These are phyloP conservation scores for Agapanthus africanus DNA, from an alignment of 106 monocot species.

Conservation along the genomic window DNA sequence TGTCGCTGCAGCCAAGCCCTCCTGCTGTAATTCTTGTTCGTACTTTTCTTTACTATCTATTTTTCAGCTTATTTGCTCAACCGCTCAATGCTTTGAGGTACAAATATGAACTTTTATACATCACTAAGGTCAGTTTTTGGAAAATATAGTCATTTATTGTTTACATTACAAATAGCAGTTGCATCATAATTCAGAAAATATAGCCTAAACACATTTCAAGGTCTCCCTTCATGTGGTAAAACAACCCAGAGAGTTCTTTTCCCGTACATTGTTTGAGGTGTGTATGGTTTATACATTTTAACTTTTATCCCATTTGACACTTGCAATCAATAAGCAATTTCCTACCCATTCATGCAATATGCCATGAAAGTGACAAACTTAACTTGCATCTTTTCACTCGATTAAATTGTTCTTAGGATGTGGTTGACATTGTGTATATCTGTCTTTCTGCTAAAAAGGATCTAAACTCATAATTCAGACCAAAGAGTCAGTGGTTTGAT, in stretches of 20 bases:
- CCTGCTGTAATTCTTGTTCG: slow-evolving; percentile 58
- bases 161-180: background rate
- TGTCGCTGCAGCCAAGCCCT: slow-evolving; percentile 22
- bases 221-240: background rate
- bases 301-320: background rate
- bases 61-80: no score
- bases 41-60: slow-evolving; percentile 21
- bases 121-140: background rate
- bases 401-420: background rate
- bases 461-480: no score
- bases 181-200: background rate
- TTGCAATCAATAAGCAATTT: background rate
- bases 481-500: no score
- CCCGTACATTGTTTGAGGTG: background rate
- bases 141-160: background rate
- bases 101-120: background rate
- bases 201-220: background rate
- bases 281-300: background rate
- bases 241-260: background rate
- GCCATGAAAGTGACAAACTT: background rate
- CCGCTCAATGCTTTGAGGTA: background rate
- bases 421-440: no score
- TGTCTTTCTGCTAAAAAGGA: no score
- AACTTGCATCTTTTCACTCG: background rate
- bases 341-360: background rate